phyloP scores from a whole-genome alignment of 2,329 filamentous ascomycete genomes.

The Alternaria ventricosa region DNA sequence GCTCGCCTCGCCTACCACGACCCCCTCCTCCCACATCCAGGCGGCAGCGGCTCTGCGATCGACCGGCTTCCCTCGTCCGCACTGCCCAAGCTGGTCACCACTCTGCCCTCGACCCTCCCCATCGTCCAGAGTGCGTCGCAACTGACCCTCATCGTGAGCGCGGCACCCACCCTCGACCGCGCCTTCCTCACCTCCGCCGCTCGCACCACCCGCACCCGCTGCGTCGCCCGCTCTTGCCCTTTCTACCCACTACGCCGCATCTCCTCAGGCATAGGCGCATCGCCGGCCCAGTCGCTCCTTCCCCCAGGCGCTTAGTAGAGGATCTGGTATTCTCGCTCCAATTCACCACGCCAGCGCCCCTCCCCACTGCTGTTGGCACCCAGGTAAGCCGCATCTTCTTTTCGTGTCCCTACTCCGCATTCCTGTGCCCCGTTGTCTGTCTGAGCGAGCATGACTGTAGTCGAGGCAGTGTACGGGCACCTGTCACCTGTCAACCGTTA shows the following conservation, averaged over 20 bases:
- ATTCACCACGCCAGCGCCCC: slow-evolving; percentile 32
- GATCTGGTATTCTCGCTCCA: slow-evolving; percentile 53
- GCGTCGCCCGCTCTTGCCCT: slow-evolving; percentile 20
- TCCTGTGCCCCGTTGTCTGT: slow-evolving; percentile 6
- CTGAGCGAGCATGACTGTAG: slow-evolving; percentile 9
- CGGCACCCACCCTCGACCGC: slow-evolving; percentile 7
- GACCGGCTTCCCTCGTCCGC: slow-evolving; percentile 31
- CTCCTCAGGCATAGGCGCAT: slow-evolving; percentile 38
- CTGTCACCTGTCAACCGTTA: slow-evolving; percentile 14
- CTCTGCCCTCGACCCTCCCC: not conserved
- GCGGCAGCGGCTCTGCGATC: slow-evolving; percentile 33
- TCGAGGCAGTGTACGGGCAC: slow-evolving; percentile 10
- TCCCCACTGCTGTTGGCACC: slow-evolving; percentile 29
- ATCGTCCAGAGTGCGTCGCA: slow-evolving; percentile 15
- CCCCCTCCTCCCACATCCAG: slow-evolving; percentile 23
- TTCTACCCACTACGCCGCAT: slow-evolving; percentile 31
- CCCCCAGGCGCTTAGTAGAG: slow-evolving; percentile 50
- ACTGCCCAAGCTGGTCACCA: slow-evolving; percentile 27
- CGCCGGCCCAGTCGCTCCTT: slow-evolving; percentile 48
- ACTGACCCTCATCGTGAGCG: slow-evolving; percentile 8
- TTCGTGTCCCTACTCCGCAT: slow-evolving; percentile 21
- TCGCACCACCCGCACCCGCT: slow-evolving; percentile 3
- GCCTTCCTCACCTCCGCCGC: slow-evolving; percentile 2
- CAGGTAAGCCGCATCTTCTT: slow-evolving; percentile 41
- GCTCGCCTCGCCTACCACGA: slow-evolving; percentile 19